Percentiles rank a stretch among this genome's conserved stretches.
Conservation (phyloP, 371 early-diverging fungal species). For the Entomophthora muscae region DNA sequence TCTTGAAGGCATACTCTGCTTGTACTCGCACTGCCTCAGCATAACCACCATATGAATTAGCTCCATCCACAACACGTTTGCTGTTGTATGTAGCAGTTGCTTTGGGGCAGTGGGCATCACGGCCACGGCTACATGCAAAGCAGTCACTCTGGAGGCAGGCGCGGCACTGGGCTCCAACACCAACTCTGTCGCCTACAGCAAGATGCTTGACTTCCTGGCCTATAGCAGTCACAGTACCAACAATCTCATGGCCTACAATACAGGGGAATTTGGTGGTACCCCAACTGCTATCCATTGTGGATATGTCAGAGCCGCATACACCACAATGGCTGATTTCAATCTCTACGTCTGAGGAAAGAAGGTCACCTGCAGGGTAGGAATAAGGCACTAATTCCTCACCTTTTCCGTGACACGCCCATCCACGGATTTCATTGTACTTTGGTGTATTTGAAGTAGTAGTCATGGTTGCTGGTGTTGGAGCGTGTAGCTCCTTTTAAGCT, state of each 20-base stretch:
- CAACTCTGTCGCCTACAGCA: conserved; percentile 55
- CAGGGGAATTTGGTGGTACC: conserved; percentile 15
- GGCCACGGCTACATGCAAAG: conserved; percentile 48
- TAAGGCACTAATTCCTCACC: no score
- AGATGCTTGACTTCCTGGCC: conserved; percentile 27
- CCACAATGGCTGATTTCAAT: conserved; percentile 29
- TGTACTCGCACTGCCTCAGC: conserved; percentile 23
- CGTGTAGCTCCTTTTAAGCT: no score
- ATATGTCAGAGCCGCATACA: conserved; percentile 39
- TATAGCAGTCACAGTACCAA: conserved; percentile 37
- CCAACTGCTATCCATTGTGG: conserved; percentile 43
- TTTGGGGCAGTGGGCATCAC: conserved; percentile 40
- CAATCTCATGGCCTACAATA: conserved; percentile 63
- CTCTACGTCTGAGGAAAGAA: no score
- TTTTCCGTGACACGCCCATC: no score
- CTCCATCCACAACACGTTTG: neutral
- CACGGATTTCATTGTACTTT: no score
- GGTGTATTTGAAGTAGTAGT: no score
- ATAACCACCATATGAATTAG: conserved; percentile 25
- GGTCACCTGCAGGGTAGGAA: no score
- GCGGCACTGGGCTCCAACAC: conserved; percentile 40
- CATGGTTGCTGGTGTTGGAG: no score
- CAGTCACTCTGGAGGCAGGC: conserved; percentile 24
- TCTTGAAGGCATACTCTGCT: conserved; percentile 24
- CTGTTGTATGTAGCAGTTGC: conserved; percentile 18